phyloP scores from a whole-genome alignment of 441 rosid species.

The Adansonia grandidieri region DNA sequence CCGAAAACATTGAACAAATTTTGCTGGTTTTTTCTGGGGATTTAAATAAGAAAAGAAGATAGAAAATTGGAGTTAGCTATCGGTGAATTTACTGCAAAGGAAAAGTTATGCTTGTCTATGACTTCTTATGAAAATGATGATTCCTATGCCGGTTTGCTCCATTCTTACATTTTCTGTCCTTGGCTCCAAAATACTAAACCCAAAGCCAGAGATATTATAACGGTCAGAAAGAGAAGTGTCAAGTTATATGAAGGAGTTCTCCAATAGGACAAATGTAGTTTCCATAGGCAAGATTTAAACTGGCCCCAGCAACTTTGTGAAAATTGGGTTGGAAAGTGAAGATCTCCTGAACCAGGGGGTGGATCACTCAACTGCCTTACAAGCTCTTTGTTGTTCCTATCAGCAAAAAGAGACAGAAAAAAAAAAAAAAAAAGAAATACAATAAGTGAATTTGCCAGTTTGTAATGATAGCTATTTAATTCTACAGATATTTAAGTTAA shows the following conservation, averaged over 20 bases:
- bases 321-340: slow-evolving; percentile 51
- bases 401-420: slow-evolving; percentile 3
- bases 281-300: slow-evolving; percentile 70
- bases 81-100: neutral
- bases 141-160: neutral
- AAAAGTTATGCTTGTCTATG: neutral
- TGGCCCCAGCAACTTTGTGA: slow-evolving; percentile 61
- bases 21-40: slow-evolving; percentile 53
- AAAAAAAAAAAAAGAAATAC: neutral
- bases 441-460: neutral
- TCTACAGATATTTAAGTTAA: neutral
- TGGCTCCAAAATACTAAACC: slow-evolving; percentile 63
- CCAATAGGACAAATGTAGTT: slow-evolving; percentile 64
- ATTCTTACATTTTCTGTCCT: slow-evolving; percentile 59
- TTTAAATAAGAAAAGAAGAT: neutral
- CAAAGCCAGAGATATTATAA: slow-evolving; percentile 47
- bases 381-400: slow-evolving; percentile 48
- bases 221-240: slow-evolving; percentile 35
- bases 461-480: neutral
- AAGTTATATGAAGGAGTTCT: slow-evolving; percentile 68
- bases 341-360: slow-evolving; percentile 43
- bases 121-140: neutral
- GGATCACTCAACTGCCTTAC: slow-evolving; percentile 47
- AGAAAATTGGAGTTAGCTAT: neutral
- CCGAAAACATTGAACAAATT: slow-evolving; percentile 55